phyloP scores from a whole-genome alignment of 371 early-diverging fungal genomes.

The Syncephalastrum sp. region DNA sequence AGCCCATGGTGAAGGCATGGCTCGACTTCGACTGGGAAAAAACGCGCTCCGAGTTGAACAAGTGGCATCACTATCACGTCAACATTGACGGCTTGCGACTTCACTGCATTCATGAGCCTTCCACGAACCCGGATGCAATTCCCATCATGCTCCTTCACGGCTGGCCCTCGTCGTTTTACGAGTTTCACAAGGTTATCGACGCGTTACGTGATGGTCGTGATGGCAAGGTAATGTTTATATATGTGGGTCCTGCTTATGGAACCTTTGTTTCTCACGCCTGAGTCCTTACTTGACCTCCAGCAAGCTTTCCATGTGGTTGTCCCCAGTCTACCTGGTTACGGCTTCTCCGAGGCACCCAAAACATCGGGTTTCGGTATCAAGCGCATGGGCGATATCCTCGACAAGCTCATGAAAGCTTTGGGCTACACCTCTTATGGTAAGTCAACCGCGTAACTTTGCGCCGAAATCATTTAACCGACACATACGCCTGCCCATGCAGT shows the following conservation, averaged over 20 bases:
- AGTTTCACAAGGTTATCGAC: conserved; percentile 60
- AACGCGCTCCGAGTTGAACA: conserved; percentile 38
- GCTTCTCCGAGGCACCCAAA: conserved; percentile 54
- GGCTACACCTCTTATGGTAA: conserved; percentile 52
- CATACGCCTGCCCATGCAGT: conserved; percentile 11
- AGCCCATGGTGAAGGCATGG: conserved; percentile 45
- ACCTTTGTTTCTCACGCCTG: too few species aligned
- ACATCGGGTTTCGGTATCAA: conserved; percentile 35
- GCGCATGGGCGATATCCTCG: conserved; percentile 42
- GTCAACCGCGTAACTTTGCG: not conserved
- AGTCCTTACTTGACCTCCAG: not conserved
- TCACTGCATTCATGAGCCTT: conserved; percentile 61
- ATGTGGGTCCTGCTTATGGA: too few species aligned
- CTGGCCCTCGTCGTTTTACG: conserved; percentile 67
- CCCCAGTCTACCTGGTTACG: conserved; percentile 68
- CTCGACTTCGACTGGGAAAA: conserved; percentile 47
- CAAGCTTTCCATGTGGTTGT: conserved; percentile 61
- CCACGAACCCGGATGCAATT: conserved; percentile 43
- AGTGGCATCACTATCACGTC: conserved; percentile 54
- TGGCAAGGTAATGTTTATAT: conserved; percentile 19
- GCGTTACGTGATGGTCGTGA: conserved; percentile 32
- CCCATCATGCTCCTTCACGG: conserved; percentile 68
- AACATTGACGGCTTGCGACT: conserved; percentile 44
- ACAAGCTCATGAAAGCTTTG: conserved; percentile 53
- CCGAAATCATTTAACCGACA: conserved; percentile 3